These are phyloP conservation scores for Geranium rotundifolium DNA, from an alignment of 345 rosid genomes.

Conservation along the genomic window DNA sequence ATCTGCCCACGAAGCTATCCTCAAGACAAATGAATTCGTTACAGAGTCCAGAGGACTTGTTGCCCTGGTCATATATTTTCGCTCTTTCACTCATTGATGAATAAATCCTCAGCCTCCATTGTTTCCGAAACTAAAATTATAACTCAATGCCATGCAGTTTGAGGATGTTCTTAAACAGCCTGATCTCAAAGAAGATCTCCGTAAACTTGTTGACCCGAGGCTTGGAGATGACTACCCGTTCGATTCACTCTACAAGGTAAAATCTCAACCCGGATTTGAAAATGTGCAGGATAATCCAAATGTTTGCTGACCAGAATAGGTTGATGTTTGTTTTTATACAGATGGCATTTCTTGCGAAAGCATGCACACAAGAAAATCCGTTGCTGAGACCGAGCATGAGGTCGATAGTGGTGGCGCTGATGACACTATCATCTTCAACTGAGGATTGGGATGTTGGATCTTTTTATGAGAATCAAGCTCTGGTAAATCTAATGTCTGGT, in stretches of 20 bases:
- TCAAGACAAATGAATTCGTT: constrained; percentile 27
- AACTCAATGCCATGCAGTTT: constrained; percentile 28
- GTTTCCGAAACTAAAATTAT: not conserved
- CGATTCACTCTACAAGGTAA: constrained; percentile 60
- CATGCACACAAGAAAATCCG: constrained; percentile 64
- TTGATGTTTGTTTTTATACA: constrained; percentile 16
- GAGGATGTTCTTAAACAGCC: constrained; percentile 46
- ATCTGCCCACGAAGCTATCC: constrained; percentile 72
- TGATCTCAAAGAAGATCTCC: constrained; percentile 39
- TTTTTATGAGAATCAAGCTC: constrained; percentile 43
- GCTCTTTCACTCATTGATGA: not conserved
- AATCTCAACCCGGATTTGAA: not conserved
- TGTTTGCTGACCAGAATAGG: constrained; percentile 2
- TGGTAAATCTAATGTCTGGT: constrained; percentile 53
- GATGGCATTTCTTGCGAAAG: constrained; percentile 78
- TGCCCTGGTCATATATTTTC: constrained; percentile 46
- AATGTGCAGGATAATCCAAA: not conserved
- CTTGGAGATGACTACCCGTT: constrained; percentile 54
- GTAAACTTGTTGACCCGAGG: constrained; percentile 49
- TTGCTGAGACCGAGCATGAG: constrained; percentile 67
- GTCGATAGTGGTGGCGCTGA: constrained; percentile 65
- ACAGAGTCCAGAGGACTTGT: constrained; percentile 66
- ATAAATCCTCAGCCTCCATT: not conserved
- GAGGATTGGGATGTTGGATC: constrained; percentile 58
- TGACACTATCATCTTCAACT: constrained; percentile 52